Evolutionary conservation across 2,329 filamentous ascomycete genomes (phyloP), one percentile per base, ranked within the genome.

Genomic region (Epichloe gansuensis): DNA sequence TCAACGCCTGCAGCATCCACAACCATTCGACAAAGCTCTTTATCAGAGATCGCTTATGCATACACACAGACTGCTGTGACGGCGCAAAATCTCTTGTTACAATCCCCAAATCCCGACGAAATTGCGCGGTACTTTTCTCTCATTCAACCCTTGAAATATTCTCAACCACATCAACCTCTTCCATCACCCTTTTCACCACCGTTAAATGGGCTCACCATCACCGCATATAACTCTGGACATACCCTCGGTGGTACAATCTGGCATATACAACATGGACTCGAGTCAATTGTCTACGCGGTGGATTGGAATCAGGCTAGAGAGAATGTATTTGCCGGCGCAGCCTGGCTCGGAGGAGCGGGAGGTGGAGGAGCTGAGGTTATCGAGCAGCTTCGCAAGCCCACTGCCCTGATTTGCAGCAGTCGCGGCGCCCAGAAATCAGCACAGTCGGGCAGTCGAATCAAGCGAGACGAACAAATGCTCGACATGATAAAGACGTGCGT

Each of bases 251-350:
- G 93, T 52, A 97, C 93, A 25, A 95, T 98, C 72, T 98, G 93
- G 93, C 91, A 97, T 63, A 90, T 98, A 57, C 91, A 97, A 62
- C 89, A 97, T 71, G 89, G 90, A 0, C 78, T 96, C 64, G 93
- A 98, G 66, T 96, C 90, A 1, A 91, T 98, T 42, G 90, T 98
- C 1, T 97, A 98, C 62, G 91, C 93, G 0, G 88, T 96, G 17
- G 91, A 97, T 63, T 98, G 93, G 93, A 96, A 96, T 61, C 90
- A 96, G 68, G 89, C 87, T n/a, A 82, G 89, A 59, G 93, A 98
- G 66, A 95, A 95, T 68, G 89, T 97, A 15, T 83, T 95, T 54
- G 84, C 91, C 0, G 91, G 91, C 56, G 93, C 93, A 23, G 89
- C 91, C 27, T 97, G 93, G 89, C 76, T 98, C 42, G 89, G 88